These are phyloP conservation scores for Yamadazyma nakazawae DNA, from an alignment of 805 yeast genomes.

Conservation along the genomic window DNA sequence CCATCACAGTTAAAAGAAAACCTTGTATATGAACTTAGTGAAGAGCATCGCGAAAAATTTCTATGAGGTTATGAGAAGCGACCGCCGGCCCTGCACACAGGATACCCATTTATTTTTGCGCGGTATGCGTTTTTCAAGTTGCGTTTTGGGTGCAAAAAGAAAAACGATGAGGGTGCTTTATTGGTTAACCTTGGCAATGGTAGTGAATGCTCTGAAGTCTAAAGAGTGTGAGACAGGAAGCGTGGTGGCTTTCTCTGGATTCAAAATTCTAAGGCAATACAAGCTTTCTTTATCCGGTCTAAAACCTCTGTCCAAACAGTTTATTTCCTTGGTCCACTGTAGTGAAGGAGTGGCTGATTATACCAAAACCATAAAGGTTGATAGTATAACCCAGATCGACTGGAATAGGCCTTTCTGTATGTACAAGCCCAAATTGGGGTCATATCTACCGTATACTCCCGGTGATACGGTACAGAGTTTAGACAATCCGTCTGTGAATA, in stretches of 20 bases:
- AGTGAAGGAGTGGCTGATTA: slow-evolving; percentile 45
- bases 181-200: not conserved
- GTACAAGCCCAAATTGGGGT: slow-evolving; percentile 26
- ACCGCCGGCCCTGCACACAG: no score
- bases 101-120: not conserved
- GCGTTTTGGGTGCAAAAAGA: not conserved
- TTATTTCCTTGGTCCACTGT: slow-evolving; percentile 50
- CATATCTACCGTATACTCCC: slow-evolving; percentile 8
- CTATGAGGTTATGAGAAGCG: not conserved
- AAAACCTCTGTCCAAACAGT: slow-evolving; percentile 37
- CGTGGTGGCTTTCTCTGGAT: slow-evolving; percentile 49
- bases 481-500: not conserved
- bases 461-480: slow-evolving; percentile 13
- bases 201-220: not conserved
- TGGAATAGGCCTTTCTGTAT: slow-evolving; percentile 51
- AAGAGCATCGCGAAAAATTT: slow-evolving; percentile 5
- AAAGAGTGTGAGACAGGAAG: slow-evolving; percentile 7
- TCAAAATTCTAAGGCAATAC: slow-evolving; percentile 49
- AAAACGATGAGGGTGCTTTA: not conserved
- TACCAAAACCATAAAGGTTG: slow-evolving; percentile 34
- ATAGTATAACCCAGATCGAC: slow-evolving; percentile 34
- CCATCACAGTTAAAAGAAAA: slow-evolving; percentile 12
- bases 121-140: not conserved
- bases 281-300: slow-evolving; percentile 28
- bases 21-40: not conserved